phyloP scores from a whole-genome alignment of 202 grass and related monocot genomes.

The Hordeum pubiflorum region DNA sequence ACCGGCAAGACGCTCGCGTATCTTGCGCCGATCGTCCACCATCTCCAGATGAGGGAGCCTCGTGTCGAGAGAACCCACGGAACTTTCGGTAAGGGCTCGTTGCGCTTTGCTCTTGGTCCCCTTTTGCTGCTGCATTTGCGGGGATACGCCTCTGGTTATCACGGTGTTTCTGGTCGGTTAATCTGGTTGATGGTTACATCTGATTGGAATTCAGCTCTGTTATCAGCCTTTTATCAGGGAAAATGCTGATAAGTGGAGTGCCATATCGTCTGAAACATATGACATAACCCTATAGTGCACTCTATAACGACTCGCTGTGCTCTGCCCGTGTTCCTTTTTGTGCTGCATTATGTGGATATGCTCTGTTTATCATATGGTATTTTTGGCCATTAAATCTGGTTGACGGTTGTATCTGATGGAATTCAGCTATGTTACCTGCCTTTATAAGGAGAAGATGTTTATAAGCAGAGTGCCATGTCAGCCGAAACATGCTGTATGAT shows the following conservation, averaged over 20 bases:
- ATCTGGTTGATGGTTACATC: no score
- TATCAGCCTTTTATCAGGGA: no score
- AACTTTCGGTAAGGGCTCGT: conserved; percentile 59
- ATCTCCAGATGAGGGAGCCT: conserved; percentile 80
- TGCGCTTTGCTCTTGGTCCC: not conserved
- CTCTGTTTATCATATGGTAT: no score
- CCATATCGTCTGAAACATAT: no score
- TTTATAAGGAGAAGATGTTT: not conserved
- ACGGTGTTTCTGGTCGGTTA: not conserved
- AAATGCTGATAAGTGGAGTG: no score
- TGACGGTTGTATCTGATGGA: not conserved
- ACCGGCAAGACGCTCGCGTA: conserved; percentile 89
- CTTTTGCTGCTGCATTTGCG: not conserved
- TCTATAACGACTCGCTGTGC: no score
- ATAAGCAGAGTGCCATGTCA: not conserved
- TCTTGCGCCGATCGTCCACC: conserved; percentile 75
- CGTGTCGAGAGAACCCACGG: conserved; percentile 66
- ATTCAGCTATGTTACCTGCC: not conserved
- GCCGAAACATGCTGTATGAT: not conserved
- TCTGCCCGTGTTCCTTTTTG: no score
- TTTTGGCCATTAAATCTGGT: not conserved
- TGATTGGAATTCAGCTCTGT: no score
- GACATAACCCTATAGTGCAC: no score
- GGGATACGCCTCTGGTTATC: not conserved
- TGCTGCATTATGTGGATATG: no score